Percentiles rank a stretch among this genome's conserved stretches.
phyloP scores from a whole-genome alignment of 2,329 filamentous ascomycete genomes.

The Xylariaceae sp. region DNA sequence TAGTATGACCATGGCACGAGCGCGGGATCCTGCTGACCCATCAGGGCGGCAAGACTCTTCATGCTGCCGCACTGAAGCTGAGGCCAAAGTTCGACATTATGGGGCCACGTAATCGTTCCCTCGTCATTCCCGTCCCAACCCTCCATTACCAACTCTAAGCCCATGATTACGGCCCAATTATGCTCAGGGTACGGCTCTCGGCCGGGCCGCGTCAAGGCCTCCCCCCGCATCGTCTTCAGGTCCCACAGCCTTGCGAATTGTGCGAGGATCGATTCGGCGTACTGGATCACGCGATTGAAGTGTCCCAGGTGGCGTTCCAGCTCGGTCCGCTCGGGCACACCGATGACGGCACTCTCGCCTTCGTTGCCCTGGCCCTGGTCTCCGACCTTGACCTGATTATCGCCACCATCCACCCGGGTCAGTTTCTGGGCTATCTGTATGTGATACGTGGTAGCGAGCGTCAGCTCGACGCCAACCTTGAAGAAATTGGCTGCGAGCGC shows the following conservation, averaged over 20 bases:
- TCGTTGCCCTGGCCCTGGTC: neutral
- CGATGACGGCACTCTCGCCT: neutral
- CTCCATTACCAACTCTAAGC: neutral
- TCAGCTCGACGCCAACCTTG: slow-evolving; percentile 20
- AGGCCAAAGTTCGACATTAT: neutral
- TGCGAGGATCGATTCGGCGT: neutral
- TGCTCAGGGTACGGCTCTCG: neutral
- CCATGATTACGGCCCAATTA: neutral
- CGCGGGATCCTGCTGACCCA: neutral
- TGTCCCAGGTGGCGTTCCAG: neutral
- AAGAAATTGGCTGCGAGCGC: slow-evolving; percentile 11
- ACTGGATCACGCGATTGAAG: neutral
- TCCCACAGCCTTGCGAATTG: slow-evolving; percentile 24
- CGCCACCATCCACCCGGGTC: neutral
- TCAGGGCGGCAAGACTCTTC: neutral
- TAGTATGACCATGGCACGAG: neutral
- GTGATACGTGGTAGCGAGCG: slow-evolving; percentile 1
- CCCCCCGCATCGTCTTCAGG: neutral
- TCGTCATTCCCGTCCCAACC: neutral
- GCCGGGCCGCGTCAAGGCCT: slow-evolving; percentile 13
- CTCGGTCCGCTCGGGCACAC: neutral
- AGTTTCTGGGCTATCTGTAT: neutral
- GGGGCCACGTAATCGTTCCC: slow-evolving; percentile 1
- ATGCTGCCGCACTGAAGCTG: neutral
- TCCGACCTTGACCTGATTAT: no score